Evolutionary conservation across 129 eudicot species (phyloP), one percentile per base, ranked within the genome.

Genomic region (Saussurea involucrata): DNA sequence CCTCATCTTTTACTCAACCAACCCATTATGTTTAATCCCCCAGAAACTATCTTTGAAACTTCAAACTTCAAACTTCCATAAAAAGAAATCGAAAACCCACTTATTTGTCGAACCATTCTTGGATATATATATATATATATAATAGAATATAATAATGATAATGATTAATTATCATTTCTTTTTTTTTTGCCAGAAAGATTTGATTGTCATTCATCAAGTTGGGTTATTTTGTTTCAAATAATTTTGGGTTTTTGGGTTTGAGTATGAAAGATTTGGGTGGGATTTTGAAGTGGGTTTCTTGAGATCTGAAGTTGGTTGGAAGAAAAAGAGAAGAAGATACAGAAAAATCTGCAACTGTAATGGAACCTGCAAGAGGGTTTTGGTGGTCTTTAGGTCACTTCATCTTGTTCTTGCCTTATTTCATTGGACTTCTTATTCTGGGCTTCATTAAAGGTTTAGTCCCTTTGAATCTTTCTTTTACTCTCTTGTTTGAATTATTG

Each of bases 291-390:
- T 69, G 34, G 75, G 70, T 66, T n/a, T 33, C 22, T 66, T 67
- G 71, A 81, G 84, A 81, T 81, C 80, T 40, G 80, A 74, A 80
- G 79, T 44, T 8, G 53, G 65, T 27, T 9, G 22, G 72, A 76
- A 49, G 75, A 72, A 24, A 78, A 80, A 66, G 68, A 24, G 83
- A 80, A 66, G 68, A 28, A 55, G 68, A 46, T 42, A 49, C 34
- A 15, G 17, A 57, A 68, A 32, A 36, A 53, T 44, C 82, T 78
- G 82, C 82, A 70, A 70, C 53, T 60, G 42, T 4, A 49, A 91
- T 95, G 97, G 97, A 89, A 64, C 94, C 97, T 67, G 88, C 97
- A 42, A 83, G 85, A 74, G 93, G 97, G 58, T 15, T 91, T 80
- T 89, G 86, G 89, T 67, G 80, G 71, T 81, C 92, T 77, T 57